Base-by-base conservation (phyloP, 1,284 basidiomycete species). In the Naganishia sp. region DNA sequence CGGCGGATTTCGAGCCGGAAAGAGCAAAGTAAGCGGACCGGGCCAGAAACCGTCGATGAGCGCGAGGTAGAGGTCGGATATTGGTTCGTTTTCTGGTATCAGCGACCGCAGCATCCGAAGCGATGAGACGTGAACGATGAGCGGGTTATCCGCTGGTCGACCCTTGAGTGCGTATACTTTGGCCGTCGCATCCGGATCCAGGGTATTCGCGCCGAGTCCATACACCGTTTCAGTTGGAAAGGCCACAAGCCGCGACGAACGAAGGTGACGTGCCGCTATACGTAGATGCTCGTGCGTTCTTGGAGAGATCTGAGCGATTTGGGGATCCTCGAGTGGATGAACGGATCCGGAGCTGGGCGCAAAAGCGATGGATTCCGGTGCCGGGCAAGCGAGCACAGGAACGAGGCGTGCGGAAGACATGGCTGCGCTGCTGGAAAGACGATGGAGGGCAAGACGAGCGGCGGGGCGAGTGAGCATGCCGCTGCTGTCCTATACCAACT, bases 191-290 rank as follows among this genome's bases (percentile, higher is more conserved):
- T 80, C 73, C 0, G 85, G 73, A 43, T 78, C 74, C 46, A 94
- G 81, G 0, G 94, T 94, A 45, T 89, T 83, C 0, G 92, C 96
- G 25, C 92, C 96, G 4, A 99, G 86, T 1, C 96, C 96, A 77
- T 99, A 99, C 25, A 99, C 96, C 0, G 96, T 99, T 80, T 99
- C 96, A 35, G 96, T 98, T 0, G 96, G 95, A 74, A 99, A 93
- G 0, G 89, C 94, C 47, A 99, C 91, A 0, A 77, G 77, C 15
- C 72, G 70, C 4, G 73, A 72, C 2, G 70, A 69, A 32, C 72
- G 74, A 5, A 80, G 71, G 51, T 79, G 77, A 1, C 42, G 41
- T 0, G 78, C 72, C 3, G 78, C 78, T 0, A 57, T 67, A 11
- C 72, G 62, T 25, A 80, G 73, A 46, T 77, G 69, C 0, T 67